Conservation (phyloP, 2,329 filamentous ascomycete genomes). For the Cadophora sp. region DNA sequence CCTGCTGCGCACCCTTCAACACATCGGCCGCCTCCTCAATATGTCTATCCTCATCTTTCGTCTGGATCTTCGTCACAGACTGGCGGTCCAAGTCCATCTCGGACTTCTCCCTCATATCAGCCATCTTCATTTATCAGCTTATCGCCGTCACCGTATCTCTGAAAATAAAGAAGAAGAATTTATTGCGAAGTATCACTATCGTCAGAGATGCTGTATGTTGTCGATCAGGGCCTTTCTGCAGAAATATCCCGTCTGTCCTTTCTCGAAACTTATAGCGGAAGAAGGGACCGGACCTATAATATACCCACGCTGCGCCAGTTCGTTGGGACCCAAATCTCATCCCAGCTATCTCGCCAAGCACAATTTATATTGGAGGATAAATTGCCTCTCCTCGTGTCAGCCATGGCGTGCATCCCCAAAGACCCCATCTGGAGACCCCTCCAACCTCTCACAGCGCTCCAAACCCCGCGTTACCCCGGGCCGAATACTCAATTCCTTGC, state of each 20-base stretch:
- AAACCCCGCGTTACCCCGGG: slow-evolving; percentile 4
- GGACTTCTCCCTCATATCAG: background rate
- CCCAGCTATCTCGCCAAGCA: background rate
- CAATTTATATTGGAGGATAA: slow-evolving; percentile 16
- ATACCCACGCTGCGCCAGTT: background rate
- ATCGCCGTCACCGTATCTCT: background rate
- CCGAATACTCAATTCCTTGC: background rate
- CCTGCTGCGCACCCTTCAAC: slow-evolving; percentile 24
- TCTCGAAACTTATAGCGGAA: background rate
- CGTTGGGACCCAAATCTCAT: background rate
- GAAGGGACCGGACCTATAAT: slow-evolving; percentile 1
- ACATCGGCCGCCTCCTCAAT: slow-evolving; percentile 10
- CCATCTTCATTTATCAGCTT: slow-evolving; percentile 6
- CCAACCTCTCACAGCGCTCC: background rate
- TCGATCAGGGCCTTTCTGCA: background rate
- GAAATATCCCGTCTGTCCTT: background rate
- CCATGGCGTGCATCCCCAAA: background rate
- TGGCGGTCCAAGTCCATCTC: background rate
- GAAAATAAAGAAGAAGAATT: background rate
- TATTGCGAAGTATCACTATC: background rate
- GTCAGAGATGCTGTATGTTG: background rate
- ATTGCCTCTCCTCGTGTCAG: slow-evolving; percentile 9
- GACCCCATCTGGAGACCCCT: background rate
- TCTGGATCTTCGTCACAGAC: background rate
- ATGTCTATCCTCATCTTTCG: slow-evolving; percentile 11